These are phyloP conservation scores for Paraphaeosphaeria minitans DNA, from an alignment of 2,329 filamentous ascomycete species.

Conservation along the genomic window DNA sequence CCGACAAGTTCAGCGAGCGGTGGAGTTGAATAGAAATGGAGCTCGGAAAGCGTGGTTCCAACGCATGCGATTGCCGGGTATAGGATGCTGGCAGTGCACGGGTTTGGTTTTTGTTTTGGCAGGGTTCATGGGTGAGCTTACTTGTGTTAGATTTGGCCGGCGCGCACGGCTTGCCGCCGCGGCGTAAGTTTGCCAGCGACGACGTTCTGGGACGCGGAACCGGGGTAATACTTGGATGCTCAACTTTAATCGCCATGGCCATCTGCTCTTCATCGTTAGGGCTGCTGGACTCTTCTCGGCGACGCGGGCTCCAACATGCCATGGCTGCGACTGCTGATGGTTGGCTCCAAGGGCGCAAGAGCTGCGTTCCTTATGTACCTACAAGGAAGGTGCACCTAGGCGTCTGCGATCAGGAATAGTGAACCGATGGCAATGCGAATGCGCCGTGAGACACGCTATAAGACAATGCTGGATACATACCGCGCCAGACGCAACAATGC, in stretches of 20 bases:
- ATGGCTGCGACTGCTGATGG: not conserved
- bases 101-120: conserved; percentile 11
- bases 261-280: conserved; percentile 5
- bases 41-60: conserved; percentile 11
- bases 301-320: conserved; percentile 5
- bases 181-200: conserved; percentile 10
- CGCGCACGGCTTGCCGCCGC: conserved; percentile 6
- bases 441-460: not conserved
- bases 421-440: not conserved
- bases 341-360: not conserved
- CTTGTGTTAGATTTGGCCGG: conserved; percentile 15
- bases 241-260: not conserved
- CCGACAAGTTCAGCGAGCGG: not conserved
- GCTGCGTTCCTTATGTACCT: conserved; percentile 2
- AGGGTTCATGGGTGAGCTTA: conserved; percentile 13
- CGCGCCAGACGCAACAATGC: not conserved
- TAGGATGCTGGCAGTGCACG: conserved; percentile 8
- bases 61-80: conserved; percentile 8
- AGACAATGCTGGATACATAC: not conserved
- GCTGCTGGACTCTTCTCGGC: conserved; percentile 5
- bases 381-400: not conserved
- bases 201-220: conserved; percentile 5
- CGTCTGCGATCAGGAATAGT: conserved; percentile 3
- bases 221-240: not conserved
- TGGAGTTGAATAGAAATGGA: conserved; percentile 4